Evolutionary conservation across 352 stramenopile species (phyloP).

Genomic region (Lagenidium sp.): DNA sequence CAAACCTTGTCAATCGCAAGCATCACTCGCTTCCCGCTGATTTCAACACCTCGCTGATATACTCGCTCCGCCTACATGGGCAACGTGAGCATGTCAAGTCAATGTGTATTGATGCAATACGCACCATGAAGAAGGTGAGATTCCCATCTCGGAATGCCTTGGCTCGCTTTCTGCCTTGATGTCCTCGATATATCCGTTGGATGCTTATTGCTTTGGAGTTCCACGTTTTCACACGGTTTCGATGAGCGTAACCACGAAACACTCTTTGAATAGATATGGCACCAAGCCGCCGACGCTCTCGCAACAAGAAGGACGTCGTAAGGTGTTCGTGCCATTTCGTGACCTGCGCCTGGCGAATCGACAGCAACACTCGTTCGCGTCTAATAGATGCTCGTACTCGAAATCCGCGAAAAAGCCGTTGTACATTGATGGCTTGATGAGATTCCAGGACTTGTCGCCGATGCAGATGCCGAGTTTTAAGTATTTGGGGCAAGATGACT

Average conservation of each 20-base stretch:
- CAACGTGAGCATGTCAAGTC: no score
- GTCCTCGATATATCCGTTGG: constrained; percentile 46
- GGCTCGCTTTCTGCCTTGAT: constrained; percentile 37
- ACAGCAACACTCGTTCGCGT: constrained; percentile 25
- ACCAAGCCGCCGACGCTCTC: constrained; percentile 33
- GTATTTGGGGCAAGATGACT: constrained; percentile 29
- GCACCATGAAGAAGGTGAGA: constrained; percentile 55
- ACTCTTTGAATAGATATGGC: constrained; percentile 45
- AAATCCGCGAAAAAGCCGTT: constrained; percentile 50
- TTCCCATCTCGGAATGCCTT: constrained; percentile 54
- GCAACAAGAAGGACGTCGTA: constrained; percentile 18
- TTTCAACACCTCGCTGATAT: constrained; percentile 42
- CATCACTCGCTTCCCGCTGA: constrained; percentile 35
- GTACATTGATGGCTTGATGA: constrained; percentile 27
- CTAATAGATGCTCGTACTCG: constrained; percentile 36
- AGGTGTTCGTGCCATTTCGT: constrained; percentile 25
- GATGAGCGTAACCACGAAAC: constrained; percentile 34
- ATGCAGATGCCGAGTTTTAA: constrained; percentile 30
- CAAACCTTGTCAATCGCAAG: constrained; percentile 55
- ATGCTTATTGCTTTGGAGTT: constrained; percentile 22
- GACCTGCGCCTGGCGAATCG: constrained; percentile 40
- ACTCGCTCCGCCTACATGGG: constrained; percentile 28
- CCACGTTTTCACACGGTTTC: constrained; percentile 22
- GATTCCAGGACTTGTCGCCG: constrained; percentile 9
- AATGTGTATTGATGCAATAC: no score